Evolutionary conservation across 1,139 yeast species (phyloP), one percentile per base, ranked within the genome.

Genomic region (Pichia sp.): DNA sequence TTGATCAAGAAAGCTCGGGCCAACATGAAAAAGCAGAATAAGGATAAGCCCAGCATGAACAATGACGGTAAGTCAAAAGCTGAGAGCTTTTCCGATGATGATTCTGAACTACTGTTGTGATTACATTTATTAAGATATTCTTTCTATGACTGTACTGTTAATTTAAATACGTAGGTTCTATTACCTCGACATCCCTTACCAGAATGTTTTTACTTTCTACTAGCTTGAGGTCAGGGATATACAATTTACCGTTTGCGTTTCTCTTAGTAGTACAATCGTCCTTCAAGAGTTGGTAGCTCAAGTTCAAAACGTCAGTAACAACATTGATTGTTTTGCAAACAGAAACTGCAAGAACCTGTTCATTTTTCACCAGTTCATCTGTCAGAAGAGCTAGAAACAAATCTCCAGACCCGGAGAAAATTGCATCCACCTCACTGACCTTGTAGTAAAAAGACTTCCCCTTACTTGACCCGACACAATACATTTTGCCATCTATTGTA

Each of bases 341-440:
- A 5, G 71, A 59, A 4, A 42, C 49, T 5, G 50, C 52, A 32
- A 66, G 49, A 34, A 60, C 53, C 1, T 54, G 54, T 2, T 57
- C 41, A 43, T 55, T 56, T 44, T 62, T 62, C 47, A 70, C 64
- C 49, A 75, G 69, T 51, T 81, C 75, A 62, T 84, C 87, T n/a
- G 84, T 66, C 15, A 85, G 65, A 29, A 85, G 65, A 0, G 88
- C 87, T 3, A 87, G 74, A 62, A 85, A 85, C 46, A 85, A 67
- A 63, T 85, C 92, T 1, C 90, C 90, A 1, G 85, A 87, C 0
- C 90, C 90, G 0, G 90, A 85, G 65, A 85, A 85, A 57, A 84
- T 80, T 1, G 89, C 83, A 57, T 82, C 78, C 45, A 85, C 82
- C 46, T 75, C 68, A 7, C 84, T 82, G 3, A 84, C 73, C 56